Evolutionary conservation across 495 filamentous ascomycete species (phyloP), one percentile per base, ranked within the genome.

Genomic region (Lasiosphaeriaceae sp.): DNA sequence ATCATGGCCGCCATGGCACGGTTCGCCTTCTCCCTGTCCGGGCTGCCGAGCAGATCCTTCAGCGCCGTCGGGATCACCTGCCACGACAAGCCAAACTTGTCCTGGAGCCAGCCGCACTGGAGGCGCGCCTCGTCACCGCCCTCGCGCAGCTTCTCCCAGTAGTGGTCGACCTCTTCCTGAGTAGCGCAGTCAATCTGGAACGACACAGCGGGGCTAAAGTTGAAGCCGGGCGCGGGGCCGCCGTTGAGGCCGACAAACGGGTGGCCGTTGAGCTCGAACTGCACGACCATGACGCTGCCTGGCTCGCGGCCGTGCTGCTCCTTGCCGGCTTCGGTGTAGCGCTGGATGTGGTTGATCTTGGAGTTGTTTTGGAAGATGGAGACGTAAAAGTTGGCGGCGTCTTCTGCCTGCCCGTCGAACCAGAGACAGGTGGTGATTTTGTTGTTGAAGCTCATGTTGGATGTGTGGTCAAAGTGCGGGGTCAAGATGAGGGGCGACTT

Each of bases 121-220:
- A 60, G 56, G 45, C 59, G 64, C 8, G 54, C 49, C 52, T 53
- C 51, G 50, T 68, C 66, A 11, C 67, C 67, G 19, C 67, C 73
- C 8, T 67, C 70, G 7, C 52, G 41, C 9, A 77, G 61, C 59
- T 65, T 67, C 0, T 60, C 66, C 70, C 70, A 77, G 59, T 67
- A 77, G 48, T 72, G 63, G 50, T 77, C 71, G 22, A 77, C 65
- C 47, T 77, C 73, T 1, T 53, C 67, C 59, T 77, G 74, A 54
- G 66, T 55, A 31, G 61, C 62, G 55, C 72, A 74, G 47, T 62
- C 48, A 47, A 77, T 63, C 53, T 63, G 60, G 51, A 75, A 66
- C 11, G 65, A 68, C 2, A 71, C 55, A 34, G 63, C 66, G 2
- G 64, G 64, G 46, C 47, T 70, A 63, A 66, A 65, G 16, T 59